phyloP scores from a whole-genome alignment of 2,329 filamentous ascomycete species.

The Aspergillus sp. region DNA sequence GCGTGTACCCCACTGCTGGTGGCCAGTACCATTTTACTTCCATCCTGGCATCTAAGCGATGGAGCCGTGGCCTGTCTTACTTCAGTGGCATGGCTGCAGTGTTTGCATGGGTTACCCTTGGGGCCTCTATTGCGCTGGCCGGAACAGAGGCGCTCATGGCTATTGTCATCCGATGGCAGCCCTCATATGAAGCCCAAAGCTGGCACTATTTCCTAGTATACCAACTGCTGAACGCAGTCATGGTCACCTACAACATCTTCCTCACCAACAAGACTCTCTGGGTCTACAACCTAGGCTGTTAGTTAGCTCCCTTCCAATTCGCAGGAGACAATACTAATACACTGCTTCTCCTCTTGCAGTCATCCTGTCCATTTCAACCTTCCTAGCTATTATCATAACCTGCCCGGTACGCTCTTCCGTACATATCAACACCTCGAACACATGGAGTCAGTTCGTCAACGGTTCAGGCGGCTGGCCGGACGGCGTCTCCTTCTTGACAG shows the following conservation, averaged over 20 bases:
- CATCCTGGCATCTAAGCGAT: constrained; percentile 28
- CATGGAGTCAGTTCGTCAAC: constrained; percentile 24
- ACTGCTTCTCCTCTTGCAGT: constrained; percentile 12
- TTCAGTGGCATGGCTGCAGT: constrained; percentile 25
- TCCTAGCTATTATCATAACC: constrained; percentile 24
- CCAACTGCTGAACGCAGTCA: constrained; percentile 19
- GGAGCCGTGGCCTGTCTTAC: constrained; percentile 27
- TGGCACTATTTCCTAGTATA: constrained; percentile 29
- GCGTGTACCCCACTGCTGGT: constrained; percentile 33
- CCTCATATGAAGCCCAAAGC: constrained; percentile 19
- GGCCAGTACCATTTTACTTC: constrained; percentile 35
- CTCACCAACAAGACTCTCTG: constrained; percentile 27
- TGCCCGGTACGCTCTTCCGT: constrained; percentile 23
- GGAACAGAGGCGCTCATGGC: constrained; percentile 25
- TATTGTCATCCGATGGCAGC: constrained; percentile 25
- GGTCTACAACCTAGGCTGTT: constrained; percentile 27
- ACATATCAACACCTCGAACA: constrained; percentile 15
- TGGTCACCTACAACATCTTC: constrained; percentile 24
- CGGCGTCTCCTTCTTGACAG: constrained; percentile 28
- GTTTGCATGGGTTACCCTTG: constrained; percentile 26
- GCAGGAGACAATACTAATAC: not conserved
- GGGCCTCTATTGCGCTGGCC: constrained; percentile 22
- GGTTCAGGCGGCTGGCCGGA: constrained; percentile 28
- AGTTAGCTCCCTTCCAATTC: not conserved
- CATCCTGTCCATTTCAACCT: constrained; percentile 23